Evolutionary conservation across 2,329 filamentous ascomycete species (phyloP), one percentile per base, ranked within the genome.

Genomic region (Cladorrhinum sp.): DNA sequence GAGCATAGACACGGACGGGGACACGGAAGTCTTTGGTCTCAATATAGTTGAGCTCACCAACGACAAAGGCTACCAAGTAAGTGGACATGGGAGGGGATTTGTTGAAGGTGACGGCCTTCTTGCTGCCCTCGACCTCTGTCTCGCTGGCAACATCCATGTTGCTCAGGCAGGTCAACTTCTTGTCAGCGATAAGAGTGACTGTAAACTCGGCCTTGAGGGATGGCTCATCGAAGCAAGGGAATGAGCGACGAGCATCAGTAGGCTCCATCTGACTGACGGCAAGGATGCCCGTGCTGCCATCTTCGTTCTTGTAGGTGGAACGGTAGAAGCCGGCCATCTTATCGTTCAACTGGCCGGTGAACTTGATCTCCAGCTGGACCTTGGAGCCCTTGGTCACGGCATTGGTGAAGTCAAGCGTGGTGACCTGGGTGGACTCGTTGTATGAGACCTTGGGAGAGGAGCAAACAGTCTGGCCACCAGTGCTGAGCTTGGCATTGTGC

Each of bases 181-280:
- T 91, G 76, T 97, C 93, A 4, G 93, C 92, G 68, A 98, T 83
- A 67, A 98, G 82, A 0, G 93, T 96, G 65, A 97, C 86, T 27
- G 91, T 93, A 77, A 96, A 98, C 66, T 90, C 88, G 41, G 93
- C 91, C 81, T 98, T 98, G 68, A 98, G 82, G 24, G 92, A 89
- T 25, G 93, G 93, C 79, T 98, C 95, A 72, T 98, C 93, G 74
- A 97, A 97, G 78, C 93, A 97, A 49, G 93, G 93, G 78, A 98
- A 96, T 6, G 93, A 92, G 68, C 93, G 85, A 69, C 93, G 86
- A 64, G 92, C 93, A 78, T 98, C 93, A 13, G 93, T 97, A 41
- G 93, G 89, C 79, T 98, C 93, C 90, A 98, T 96, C 80, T 98
- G 93, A 18, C 91, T 91, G 24, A 92, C 93, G 25, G 93, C 93